Evolutionary conservation across 257 asterid genomes (phyloP), one percentile per base, ranked within the genome.

Genomic region (Ocimum tenuiflorum): DNA sequence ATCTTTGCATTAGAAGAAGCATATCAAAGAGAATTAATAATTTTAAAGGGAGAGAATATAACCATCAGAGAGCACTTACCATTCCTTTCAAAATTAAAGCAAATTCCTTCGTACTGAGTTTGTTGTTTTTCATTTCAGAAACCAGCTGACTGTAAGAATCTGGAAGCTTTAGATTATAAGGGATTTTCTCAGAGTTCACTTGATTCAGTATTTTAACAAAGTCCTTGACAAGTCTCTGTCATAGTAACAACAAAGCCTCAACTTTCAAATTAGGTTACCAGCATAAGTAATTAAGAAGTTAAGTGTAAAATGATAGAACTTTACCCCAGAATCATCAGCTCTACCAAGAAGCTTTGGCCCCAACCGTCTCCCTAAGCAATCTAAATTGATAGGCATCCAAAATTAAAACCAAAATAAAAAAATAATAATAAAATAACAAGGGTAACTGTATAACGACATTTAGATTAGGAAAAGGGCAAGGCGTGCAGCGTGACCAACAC

Each of bases 301-400:
- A 35, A 47, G 49, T 23, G 35, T 13, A 49, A 51, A 36, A 65
- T 43, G 29, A 50, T 35, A 60, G 35, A 38, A 53, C 48, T 56
- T 75, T 79, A 88, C 96, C 96, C 83, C 91, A 58, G 98, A 85
- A 78, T 82, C 98, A 73, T 91, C 98, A 61, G 81, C 54, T 77
- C 88, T 82, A 18, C 97, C 96, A 65, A 89, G 87, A 83, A 92
- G 76, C 77, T 81, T 89, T 46, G 99, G 97, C 54, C 97, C 99
- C 86, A 86, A 77, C 48, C 97, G 80, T 54, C 99, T 80, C 53
- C 99, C 97, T 73, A 92, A 84, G 80, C 97, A 92, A 86, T 86
- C 99, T 92, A 86, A 78, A 79, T 46, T 6, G 20, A 50, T 48
- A 33, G 74, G 61, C 68, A 77, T 56, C 18, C 36, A 76, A 61